Evolutionary conservation across 148 eudicot genomes (phyloP), one percentile per base, ranked within the genome.

Genomic region (Rhododendron simsii): DNA sequence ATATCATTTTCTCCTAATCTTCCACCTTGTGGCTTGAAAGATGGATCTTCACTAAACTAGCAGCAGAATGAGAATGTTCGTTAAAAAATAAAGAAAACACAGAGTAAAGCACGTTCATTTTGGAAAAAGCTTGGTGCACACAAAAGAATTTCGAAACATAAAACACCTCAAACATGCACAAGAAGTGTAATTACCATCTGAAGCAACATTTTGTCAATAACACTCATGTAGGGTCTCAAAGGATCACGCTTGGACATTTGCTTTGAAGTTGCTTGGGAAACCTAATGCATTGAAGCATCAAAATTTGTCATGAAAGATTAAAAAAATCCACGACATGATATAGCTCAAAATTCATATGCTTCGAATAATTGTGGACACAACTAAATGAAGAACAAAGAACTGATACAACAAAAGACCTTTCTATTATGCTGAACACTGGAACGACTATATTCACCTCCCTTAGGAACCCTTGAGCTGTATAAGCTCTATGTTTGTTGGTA

Each of bases 161-260:
- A 78, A 63, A 44, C 80, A 78, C 85, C 41, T n/a, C 11, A 83
- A 78, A 35, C 45, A 53, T 82, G 44, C 28, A 47, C 30, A 33
- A 83, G 8, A n/a, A 83, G n/a, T 23, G 75, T 55, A 73, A 84
- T 88, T 93, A 96, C 99, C 97, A 96, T 96, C 73, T 94, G 92
- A 84, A 88, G 89, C 91, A 95, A 84, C 97, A 96, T 94, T 84
- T 92, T 92, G 83, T 96, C 99, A 82, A 96, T 93, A 80, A 95
- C 84, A 87, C 91, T 89, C 99, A 96, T 96, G 93, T 91, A 95
- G 11, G 94, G 93, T 90, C 95, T 92, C 74, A 95, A 87, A 78
- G 98, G 98, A 91, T 96, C 99, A 87, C 98, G 99, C 93, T 93
- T 95, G 7, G 99, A 96, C 96, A 96, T 96, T 87, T 95, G 99